Evolutionary conservation across 495 filamentous ascomycete genomes (phyloP).

Genomic region (Immersiella caudata): DNA sequence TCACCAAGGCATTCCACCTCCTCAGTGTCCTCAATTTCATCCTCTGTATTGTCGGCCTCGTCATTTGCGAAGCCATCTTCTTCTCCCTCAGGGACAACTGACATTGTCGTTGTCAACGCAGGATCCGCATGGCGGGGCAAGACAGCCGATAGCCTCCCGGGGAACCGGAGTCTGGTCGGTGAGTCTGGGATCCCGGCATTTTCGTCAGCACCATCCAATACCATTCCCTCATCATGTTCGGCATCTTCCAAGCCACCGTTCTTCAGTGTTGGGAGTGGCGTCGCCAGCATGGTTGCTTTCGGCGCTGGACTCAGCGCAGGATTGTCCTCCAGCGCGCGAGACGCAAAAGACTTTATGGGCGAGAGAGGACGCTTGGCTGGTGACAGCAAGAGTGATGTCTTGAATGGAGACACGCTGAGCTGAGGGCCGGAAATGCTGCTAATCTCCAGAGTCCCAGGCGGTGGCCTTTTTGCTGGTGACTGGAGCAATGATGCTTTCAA

Average conservation of each 20-base stretch:
- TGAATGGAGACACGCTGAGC: constrained; percentile 36
- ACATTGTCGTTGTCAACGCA: constrained; percentile 35
- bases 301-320: constrained; percentile 22
- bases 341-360: constrained; percentile 38
- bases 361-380: constrained; percentile 52
- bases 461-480: constrained; percentile 54
- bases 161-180: constrained; percentile 45
- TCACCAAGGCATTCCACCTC: constrained; percentile 23
- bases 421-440: neutral
- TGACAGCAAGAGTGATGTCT: constrained; percentile 48
- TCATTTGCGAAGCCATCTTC: constrained; percentile 16
- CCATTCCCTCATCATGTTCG: constrained; percentile 13
- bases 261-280: constrained; percentile 37
- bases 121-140: constrained; percentile 54
- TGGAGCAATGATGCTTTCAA: constrained; percentile 48
- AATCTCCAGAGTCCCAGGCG: constrained; percentile 38
- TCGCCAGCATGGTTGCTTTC: constrained; percentile 43
- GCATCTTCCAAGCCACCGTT: neutral
- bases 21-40: constrained; percentile 15
- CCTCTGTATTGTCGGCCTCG: constrained; percentile 2
- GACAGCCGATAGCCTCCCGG: constrained; percentile 55
- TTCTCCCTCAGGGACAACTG: constrained; percentile 21
- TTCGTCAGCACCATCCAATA: constrained; percentile 23
- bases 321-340: constrained; percentile 6
- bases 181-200: constrained; percentile 31